phyloP scores from a whole-genome alignment of 306 rosid species.

The Prunus kanzakura region DNA sequence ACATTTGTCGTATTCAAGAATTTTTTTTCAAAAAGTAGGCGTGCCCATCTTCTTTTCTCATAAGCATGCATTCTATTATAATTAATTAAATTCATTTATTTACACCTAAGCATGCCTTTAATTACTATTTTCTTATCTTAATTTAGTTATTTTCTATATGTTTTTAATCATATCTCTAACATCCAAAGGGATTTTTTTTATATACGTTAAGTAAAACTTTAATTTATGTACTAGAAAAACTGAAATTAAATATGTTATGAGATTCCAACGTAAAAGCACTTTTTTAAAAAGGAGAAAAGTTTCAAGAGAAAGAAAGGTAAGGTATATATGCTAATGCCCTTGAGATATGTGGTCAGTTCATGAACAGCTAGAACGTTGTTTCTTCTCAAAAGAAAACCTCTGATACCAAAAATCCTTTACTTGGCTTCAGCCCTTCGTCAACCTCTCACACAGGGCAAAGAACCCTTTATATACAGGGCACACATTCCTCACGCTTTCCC shows the following conservation, averaged over 20 bases:
- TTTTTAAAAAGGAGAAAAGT: slow-evolving; percentile 1
- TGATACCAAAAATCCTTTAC: slow-evolving; percentile 47
- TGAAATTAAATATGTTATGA: not conserved
- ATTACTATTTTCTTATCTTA: too few relatives aligned
- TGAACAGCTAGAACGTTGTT: too few relatives aligned
- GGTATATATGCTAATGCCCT: slow-evolving; percentile 1
- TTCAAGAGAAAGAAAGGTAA: slow-evolving; percentile 1
- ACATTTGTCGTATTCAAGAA: not conserved
- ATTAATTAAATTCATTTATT: not conserved
- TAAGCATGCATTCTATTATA: not conserved
- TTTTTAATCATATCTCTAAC: too few relatives aligned
- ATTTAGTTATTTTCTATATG: too few relatives aligned
- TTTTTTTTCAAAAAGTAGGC: not conserved
- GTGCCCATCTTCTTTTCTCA: not conserved
- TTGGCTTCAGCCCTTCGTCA: slow-evolving; percentile 16
- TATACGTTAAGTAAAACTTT: too few relatives aligned
- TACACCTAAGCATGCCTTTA: not conserved
- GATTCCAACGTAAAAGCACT: not conserved
- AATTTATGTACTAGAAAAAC: not conserved
- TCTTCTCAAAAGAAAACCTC: slow-evolving; percentile 49
- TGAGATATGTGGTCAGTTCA: not conserved
- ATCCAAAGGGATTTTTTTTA: too few relatives aligned
- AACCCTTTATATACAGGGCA: not conserved
- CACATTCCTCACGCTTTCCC: not conserved
- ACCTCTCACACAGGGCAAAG: not conserved